phyloP scores from a whole-genome alignment of 179 eudicot genomes.

The Camellia oleifera region DNA sequence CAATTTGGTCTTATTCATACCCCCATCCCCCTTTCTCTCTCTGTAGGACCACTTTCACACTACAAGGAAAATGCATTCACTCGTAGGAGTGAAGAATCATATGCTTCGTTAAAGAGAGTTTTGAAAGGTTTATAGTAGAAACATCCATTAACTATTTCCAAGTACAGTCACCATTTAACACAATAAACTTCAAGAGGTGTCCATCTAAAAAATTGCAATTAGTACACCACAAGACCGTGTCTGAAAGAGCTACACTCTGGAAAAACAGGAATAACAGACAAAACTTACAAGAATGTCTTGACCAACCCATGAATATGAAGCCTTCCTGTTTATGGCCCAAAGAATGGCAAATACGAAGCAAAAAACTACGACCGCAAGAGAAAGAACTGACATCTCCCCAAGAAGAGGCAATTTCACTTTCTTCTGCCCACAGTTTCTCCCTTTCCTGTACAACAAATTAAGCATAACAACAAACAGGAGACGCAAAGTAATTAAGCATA shows the following conservation, averaged over 20 bases:
- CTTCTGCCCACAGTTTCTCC: constrained; percentile 41
- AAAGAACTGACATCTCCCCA: constrained; percentile 65
- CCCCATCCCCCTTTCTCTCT: too few relatives aligned
- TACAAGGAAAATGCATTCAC: too few relatives aligned
- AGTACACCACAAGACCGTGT: neutral
- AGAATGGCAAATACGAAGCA: constrained; percentile 57
- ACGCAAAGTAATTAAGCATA: constrained; percentile 2
- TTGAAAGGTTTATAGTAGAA: neutral
- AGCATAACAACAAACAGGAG: neutral
- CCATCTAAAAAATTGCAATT: neutral
- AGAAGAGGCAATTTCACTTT: constrained; percentile 54
- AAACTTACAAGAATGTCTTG: constrained; percentile 92
- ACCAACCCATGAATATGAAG: constrained; percentile 87
- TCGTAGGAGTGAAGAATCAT: neutral
- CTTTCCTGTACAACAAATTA: constrained; percentile 40
- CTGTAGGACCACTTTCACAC: too few relatives aligned
- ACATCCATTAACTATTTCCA: neutral
- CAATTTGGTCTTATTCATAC: too few relatives aligned
- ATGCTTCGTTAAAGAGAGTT: neutral
- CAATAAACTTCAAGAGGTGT: neutral
- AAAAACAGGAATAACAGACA: neutral
- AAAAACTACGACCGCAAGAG: constrained; percentile 46
- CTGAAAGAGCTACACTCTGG: neutral
- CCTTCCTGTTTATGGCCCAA: constrained; percentile 66
- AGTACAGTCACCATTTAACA: neutral